Evolutionary conservation across 1,284 basidiomycete species (phyloP), one percentile per base, ranked within the genome.

Genomic region (Ceratobasidium sp.): DNA sequence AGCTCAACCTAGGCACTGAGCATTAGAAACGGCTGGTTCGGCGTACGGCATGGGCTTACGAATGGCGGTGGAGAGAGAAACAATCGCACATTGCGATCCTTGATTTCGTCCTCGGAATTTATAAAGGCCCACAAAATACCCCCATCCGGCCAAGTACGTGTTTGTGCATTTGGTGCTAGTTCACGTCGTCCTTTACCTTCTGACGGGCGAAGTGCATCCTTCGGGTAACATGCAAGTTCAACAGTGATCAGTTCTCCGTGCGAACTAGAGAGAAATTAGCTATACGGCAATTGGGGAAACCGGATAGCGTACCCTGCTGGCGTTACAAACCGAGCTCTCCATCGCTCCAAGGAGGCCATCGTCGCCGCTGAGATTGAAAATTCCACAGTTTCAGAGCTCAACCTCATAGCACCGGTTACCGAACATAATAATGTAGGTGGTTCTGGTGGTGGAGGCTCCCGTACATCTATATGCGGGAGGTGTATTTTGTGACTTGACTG

Each of bases 51-150:
- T 14, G 27, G 11, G 41, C 59, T 64, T 64, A 64, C 59, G 25
- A 64, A 64, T 16, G 47, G 59, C 21, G 59, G 59, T 13, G 59
- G 59, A n/a, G 59, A 64, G 14, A 64, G 33, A 16, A 36, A 64
- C 23, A 64, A 30, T 21, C 47, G 16, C 7, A 64, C 33, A n/a
- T 52, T 49, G 27, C 36, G 49, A 27, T 27, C 36, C 8, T 39
- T 42, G n/a, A 9, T 9, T 11, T 14, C 23, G 33, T 4, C 36
- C 36, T 36, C 49, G 2, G 19, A 5, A 29, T 64, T 64, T 16
- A 64, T 21, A 36, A 64, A 53, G 5, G 59, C 59, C 49, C 59
- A 49, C 11, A 64, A 49, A 25, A 64, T 25, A n/a, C 59, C 59
- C 6, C 47, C 59, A 23, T 64, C 33, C 23, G 59, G 59, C 59